phyloP scores from a whole-genome alignment of 306 rosid genomes.

The Prunus padus region DNA sequence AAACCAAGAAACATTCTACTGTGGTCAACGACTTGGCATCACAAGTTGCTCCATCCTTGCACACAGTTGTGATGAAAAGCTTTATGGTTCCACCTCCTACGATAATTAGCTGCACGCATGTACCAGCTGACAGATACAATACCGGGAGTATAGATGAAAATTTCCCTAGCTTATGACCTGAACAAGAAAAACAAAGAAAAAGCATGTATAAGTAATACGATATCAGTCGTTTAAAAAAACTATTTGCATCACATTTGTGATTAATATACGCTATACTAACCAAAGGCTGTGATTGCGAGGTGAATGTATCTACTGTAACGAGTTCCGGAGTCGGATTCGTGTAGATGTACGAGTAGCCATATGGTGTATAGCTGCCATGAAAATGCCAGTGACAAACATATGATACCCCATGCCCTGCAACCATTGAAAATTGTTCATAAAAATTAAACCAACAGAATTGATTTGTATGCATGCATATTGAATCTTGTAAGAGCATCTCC shows the following conservation, averaged over 20 bases:
- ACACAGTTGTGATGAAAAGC: conserved; percentile 10
- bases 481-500: no score
- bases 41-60: conserved; percentile 6
- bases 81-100: conserved; percentile 42
- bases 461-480: no score
- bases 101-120: conserved; percentile 51
- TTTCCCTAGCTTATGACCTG: conserved; percentile 52
- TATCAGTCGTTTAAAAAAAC: not conserved
- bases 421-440: not conserved
- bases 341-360: conserved; percentile 56
- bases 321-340: conserved; percentile 48
- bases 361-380: conserved; percentile 63
- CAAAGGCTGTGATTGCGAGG: conserved; percentile 48
- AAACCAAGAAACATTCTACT: conserved; percentile 7
- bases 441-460: not conserved
- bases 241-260: not conserved
- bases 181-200: not conserved
- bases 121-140: conserved; percentile 56
- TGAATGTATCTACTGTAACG: conserved; percentile 57
- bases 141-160: conserved; percentile 43
- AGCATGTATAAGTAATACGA: no score
- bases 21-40: conserved; percentile 1
- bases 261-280: conserved; percentile 17
- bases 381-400: conserved; percentile 47
- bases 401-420: conserved; percentile 63